phyloP scores from a whole-genome alignment of 169 alveolate genomes.

The Plasmodium blacklocki region DNA sequence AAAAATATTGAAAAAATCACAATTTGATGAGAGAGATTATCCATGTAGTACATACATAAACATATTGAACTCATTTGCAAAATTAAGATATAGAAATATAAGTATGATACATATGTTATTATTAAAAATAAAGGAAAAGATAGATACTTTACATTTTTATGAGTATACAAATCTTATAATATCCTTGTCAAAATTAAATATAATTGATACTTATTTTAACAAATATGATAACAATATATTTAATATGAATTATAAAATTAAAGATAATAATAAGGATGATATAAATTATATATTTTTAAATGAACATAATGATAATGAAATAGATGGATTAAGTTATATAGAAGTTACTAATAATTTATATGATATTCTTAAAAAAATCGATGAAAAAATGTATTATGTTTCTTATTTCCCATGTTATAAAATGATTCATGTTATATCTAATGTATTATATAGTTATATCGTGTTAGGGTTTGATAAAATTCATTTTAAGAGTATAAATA shows the following conservation, averaged over 20 bases:
- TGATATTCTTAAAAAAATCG: slow-evolving; percentile 27
- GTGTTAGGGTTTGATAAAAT: slow-evolving; percentile 58
- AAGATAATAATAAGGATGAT: not conserved
- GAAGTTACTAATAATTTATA: slow-evolving; percentile 14
- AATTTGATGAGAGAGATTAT: slow-evolving; percentile 7
- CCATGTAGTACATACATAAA: slow-evolving; percentile 32
- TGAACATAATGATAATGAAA: slow-evolving; percentile 10
- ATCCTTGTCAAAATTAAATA: slow-evolving; percentile 55
- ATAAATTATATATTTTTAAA: slow-evolving; percentile 24
- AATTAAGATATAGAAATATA: slow-evolving; percentile 53
- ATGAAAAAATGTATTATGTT: slow-evolving; percentile 22
- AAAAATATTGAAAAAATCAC: slow-evolving; percentile 20
- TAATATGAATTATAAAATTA: not conserved
- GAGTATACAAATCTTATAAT: slow-evolving; percentile 55
- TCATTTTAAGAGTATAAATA: slow-evolving; percentile 51
- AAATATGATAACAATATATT: slow-evolving; percentile 21
- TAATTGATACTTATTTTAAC: slow-evolving; percentile 21
- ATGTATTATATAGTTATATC: slow-evolving; percentile 20
- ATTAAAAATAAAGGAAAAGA: slow-evolving; percentile 28
- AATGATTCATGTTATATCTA: slow-evolving; percentile 43
- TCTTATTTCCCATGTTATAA: slow-evolving; percentile 20
- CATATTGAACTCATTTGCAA: slow-evolving; percentile 62
- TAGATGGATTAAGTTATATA: not conserved
- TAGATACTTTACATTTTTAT: slow-evolving; percentile 28
- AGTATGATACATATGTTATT: slow-evolving; percentile 24